Evolutionary conservation across 805 yeast genomes (phyloP).

Genomic region (Candida endomychidarum): DNA sequence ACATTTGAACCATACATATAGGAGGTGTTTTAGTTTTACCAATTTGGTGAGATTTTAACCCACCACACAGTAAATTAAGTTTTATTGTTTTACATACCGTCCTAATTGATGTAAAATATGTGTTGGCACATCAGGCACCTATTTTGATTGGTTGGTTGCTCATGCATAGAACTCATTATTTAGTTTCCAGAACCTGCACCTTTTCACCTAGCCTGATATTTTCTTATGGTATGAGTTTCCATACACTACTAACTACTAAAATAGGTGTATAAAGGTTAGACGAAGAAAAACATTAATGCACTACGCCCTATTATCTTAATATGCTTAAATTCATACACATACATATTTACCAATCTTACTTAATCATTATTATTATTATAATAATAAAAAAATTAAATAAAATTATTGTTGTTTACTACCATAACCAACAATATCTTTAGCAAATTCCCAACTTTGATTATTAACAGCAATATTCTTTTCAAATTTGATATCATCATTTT

Average conservation of each 20-base stretch:
- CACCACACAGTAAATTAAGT: neutral
- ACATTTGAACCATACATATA: constrained; percentile 2
- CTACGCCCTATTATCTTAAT: too few species aligned
- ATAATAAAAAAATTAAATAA: neutral
- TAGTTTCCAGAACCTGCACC: constrained; percentile 1
- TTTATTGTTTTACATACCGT: neutral
- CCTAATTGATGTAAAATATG: neutral
- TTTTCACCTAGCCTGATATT: too few species aligned
- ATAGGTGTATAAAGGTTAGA: too few species aligned
- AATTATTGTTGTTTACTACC: constrained; percentile 62
- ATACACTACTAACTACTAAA: too few species aligned
- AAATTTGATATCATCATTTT: constrained; percentile 38
- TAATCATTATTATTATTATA: too few species aligned
- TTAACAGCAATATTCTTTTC: constrained; percentile 68
- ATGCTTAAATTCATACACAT: neutral
- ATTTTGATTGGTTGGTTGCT: neutral
- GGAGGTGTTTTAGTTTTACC: neutral
- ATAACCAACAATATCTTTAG: constrained; percentile 83
- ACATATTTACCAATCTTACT: too few species aligned
- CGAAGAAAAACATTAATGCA: too few species aligned
- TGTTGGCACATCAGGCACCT: too few species aligned
- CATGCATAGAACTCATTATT: constrained; percentile 1
- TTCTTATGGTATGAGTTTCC: too few species aligned
- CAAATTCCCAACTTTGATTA: constrained; percentile 87
- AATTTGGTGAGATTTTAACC: neutral